These are phyloP conservation scores for Pelargonium cotyledonis DNA, from an alignment of 441 rosid species.

Conservation along the genomic window DNA sequence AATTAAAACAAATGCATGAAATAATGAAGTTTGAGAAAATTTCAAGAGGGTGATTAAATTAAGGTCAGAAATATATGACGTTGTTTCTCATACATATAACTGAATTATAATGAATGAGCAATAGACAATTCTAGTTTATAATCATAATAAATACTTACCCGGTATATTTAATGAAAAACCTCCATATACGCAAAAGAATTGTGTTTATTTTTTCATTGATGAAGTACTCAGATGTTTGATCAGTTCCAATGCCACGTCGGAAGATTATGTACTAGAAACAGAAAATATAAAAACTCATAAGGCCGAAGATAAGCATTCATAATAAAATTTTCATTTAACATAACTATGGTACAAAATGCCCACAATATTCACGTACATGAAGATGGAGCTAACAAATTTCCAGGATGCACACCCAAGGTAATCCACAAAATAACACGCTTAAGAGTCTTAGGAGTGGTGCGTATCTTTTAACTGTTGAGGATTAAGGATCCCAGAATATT, in stretches of 20 bases:
- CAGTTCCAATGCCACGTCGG: constrained; percentile 92
- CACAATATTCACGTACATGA: neutral
- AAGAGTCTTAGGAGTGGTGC: no score
- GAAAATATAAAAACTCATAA: constrained; percentile 12
- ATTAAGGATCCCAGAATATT: no score
- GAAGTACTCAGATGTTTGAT: constrained; percentile 71
- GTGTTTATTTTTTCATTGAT: constrained; percentile 86
- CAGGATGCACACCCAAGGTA: constrained; percentile 5
- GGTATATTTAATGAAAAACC: constrained; percentile 49
- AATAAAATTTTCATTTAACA: neutral
- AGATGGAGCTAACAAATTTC: neutral
- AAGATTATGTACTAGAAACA: constrained; percentile 64
- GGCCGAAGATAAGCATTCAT: neutral
- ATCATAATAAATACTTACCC: constrained; percentile 37
- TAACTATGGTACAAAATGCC: neutral
- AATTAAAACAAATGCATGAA: constrained; percentile 4
- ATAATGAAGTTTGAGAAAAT: neutral
- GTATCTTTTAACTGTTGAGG: no score
- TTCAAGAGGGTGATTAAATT: neutral
- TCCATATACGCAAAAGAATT: constrained; percentile 75
- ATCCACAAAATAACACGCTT: no score
- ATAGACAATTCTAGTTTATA: constrained; percentile 11
- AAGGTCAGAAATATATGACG: neutral
- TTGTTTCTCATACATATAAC: neutral
- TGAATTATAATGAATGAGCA: constrained; percentile 1